Evolutionary conservation across 352 stramenopile genomes (phyloP).

Genomic region (Blastocystis sp.): DNA sequence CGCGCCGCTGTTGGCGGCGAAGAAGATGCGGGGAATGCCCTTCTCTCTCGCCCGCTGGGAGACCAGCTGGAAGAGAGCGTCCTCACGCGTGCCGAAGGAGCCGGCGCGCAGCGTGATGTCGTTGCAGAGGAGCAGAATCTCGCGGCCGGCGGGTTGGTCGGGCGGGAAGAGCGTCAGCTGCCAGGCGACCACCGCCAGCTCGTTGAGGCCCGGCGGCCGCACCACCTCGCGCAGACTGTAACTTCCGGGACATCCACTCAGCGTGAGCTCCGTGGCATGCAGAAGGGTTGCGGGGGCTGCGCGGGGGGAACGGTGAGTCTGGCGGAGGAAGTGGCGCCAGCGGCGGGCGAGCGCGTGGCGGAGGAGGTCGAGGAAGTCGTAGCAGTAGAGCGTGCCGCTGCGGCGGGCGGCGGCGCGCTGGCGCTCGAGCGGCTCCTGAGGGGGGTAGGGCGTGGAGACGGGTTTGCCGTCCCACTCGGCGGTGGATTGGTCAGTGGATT

Average conservation of each 20-base stretch:
- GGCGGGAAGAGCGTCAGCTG: constrained; percentile 89
- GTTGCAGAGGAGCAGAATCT: constrained; percentile 97
- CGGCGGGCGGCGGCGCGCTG: constrained; percentile 74
- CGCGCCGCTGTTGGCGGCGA: constrained; percentile 95
- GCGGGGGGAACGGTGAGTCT: background rate
- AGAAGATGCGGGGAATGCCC: constrained; percentile 87
- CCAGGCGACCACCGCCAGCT: constrained; percentile 99
- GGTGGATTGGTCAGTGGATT: constrained; percentile 73
- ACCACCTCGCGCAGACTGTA: constrained; percentile 67
- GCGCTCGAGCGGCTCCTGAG: constrained; percentile 85
- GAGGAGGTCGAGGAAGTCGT: constrained; percentile 96
- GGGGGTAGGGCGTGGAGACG: constrained; percentile 86
- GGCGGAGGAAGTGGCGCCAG: constrained; percentile 77
- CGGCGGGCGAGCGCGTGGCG: constrained; percentile 83
- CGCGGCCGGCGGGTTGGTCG: constrained; percentile 66
- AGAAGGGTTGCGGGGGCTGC: constrained; percentile 62
- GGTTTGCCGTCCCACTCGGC: constrained; percentile 84
- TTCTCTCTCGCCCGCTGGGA: constrained; percentile 82
- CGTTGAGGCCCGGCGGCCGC: constrained; percentile 82
- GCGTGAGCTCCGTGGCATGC: constrained; percentile 67
- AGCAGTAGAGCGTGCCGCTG: constrained; percentile 92
- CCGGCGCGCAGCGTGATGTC: constrained; percentile 98
- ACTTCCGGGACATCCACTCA: constrained; percentile 62
- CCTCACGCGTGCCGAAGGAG: constrained; percentile 95
- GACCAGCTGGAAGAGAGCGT: constrained; percentile 93